Conservation (phyloP, 2,329 filamentous ascomycete species). For the Chaetomium strumarium region DNA sequence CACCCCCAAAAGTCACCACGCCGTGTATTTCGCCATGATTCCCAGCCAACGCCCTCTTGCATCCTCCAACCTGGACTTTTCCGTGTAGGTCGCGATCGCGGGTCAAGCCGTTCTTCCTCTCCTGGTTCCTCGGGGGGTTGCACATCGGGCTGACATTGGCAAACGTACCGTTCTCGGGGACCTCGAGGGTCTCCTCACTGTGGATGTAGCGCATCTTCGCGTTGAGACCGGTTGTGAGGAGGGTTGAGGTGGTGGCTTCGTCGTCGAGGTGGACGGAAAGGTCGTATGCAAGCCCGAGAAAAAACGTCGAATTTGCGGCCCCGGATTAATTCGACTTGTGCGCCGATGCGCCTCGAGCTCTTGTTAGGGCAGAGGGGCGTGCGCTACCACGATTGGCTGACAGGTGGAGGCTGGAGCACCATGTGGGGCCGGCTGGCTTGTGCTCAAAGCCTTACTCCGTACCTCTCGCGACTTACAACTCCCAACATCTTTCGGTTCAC, state of each 20-base stretch:
- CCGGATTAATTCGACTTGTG: slow-evolving; percentile 29
- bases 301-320: slow-evolving; percentile 27
- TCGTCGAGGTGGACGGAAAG: slow-evolving; percentile 27
- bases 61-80: not conserved
- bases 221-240: slow-evolving; percentile 40
- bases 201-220: slow-evolving; percentile 99
- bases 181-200: slow-evolving; percentile 89
- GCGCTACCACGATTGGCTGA: slow-evolving; percentile 15
- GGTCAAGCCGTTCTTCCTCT: slow-evolving; percentile 4
- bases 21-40: not conserved
- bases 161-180: slow-evolving; percentile 92
- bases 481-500: too few species aligned
- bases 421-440: slow-evolving; percentile 12
- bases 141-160: slow-evolving; percentile 17
- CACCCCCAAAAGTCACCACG: slow-evolving; percentile 3
- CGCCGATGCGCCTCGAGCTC: slow-evolving; percentile 20
- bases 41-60: not conserved
- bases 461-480: too few species aligned
- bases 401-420: slow-evolving; percentile 12
- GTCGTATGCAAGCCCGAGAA: slow-evolving; percentile 23
- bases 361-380: slow-evolving; percentile 22
- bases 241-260: slow-evolving; percentile 23
- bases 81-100: slow-evolving; percentile 12
- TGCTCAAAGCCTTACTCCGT: too few species aligned
- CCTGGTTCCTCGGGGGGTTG: slow-evolving; percentile 3